Evolutionary conservation across 805 yeast genomes (phyloP).

Genomic region (Candida endomychidarum): DNA sequence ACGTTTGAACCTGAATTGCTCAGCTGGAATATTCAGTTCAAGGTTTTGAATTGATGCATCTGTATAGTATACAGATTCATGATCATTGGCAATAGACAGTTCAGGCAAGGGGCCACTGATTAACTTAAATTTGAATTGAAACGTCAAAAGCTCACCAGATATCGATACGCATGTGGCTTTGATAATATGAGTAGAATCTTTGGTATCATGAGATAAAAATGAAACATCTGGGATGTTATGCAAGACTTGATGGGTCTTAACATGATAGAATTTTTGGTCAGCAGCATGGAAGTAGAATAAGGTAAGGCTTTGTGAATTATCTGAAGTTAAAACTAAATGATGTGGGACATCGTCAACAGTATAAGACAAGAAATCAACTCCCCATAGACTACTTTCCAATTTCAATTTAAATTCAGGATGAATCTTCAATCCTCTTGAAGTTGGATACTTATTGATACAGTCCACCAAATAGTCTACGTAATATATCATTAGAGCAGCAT

Average conservation of each 20-base stretch:
- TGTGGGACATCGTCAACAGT: slow-evolving; percentile 21
- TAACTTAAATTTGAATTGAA: slow-evolving; percentile 32
- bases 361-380: slow-evolving; percentile 45
- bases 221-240: slow-evolving; percentile 59
- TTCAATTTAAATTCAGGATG: slow-evolving; percentile 28
- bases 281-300: slow-evolving; percentile 34
- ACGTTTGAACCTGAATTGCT: slow-evolving; percentile 19
- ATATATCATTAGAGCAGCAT: slow-evolving; percentile 50
- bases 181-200: slow-evolving; percentile 25
- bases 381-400: slow-evolving; percentile 59
- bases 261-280: slow-evolving; percentile 28
- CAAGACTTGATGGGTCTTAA: slow-evolving; percentile 41
- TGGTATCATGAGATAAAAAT: slow-evolving; percentile 25
- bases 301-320: slow-evolving; percentile 50
- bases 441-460: slow-evolving; percentile 11
- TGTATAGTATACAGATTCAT: slow-evolving; percentile 21
- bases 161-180: slow-evolving; percentile 43
- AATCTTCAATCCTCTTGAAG: slow-evolving; percentile 19
- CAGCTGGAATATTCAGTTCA: slow-evolving; percentile 14
- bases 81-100: slow-evolving; percentile 9
- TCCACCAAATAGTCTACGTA: slow-evolving; percentile 24
- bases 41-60: slow-evolving; percentile 28
- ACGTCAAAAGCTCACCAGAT: slow-evolving; percentile 44
- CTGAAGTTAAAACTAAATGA: slow-evolving; percentile 47
- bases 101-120: slow-evolving; percentile 27